A percentile compares a stretch with the other conserved stretches of the same genome.
phyloP scores from a whole-genome alignment of 2,329 filamentous ascomycete genomes.

The Alternaria gaisen region DNA sequence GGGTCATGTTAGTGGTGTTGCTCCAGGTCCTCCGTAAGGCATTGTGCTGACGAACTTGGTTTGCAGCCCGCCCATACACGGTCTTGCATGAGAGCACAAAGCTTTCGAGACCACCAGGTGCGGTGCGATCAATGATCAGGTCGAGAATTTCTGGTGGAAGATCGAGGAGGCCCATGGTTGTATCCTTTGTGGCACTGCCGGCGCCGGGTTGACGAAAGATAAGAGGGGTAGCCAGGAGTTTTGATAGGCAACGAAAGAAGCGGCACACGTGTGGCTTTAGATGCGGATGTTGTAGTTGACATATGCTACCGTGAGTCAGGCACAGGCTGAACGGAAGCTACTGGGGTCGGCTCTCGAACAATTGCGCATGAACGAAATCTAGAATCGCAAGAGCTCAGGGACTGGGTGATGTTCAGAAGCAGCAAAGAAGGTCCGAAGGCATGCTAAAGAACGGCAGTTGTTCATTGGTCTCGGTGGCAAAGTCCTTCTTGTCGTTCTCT shows the following conservation, averaged over 20 bases:
- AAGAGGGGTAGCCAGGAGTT: not conserved
- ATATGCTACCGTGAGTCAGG: not conserved
- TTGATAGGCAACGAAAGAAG: not conserved
- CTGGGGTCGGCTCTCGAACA: not conserved
- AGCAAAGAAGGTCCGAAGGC: not conserved
- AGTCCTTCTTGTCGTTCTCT: not conserved
- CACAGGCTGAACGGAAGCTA: not conserved
- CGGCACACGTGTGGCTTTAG: not conserved
- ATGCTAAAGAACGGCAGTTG: not conserved
- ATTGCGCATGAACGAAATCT: not conserved
- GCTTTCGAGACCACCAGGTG: slow-evolving; percentile 39
- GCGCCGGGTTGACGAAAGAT: not conserved
- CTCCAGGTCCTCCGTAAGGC: slow-evolving; percentile 36
- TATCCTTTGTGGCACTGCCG: not conserved
- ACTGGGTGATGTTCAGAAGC: not conserved
- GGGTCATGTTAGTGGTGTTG: slow-evolving; percentile 27
- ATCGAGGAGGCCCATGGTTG: slow-evolving; percentile 42
- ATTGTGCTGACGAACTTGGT: slow-evolving; percentile 43
- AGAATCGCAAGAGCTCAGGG: slow-evolving; percentile 2
- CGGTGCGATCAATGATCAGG: slow-evolving; percentile 38
- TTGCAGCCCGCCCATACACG: slow-evolving; percentile 34
- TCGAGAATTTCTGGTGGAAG: slow-evolving; percentile 47
- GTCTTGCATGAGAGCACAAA: slow-evolving; percentile 45
- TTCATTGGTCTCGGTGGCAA: not conserved
- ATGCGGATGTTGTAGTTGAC: not conserved